Evolutionary conservation across 1,284 basidiomycete genomes (phyloP), one percentile per base, ranked within the genome.

Genomic region (Kwoniella shivajii): DNA sequence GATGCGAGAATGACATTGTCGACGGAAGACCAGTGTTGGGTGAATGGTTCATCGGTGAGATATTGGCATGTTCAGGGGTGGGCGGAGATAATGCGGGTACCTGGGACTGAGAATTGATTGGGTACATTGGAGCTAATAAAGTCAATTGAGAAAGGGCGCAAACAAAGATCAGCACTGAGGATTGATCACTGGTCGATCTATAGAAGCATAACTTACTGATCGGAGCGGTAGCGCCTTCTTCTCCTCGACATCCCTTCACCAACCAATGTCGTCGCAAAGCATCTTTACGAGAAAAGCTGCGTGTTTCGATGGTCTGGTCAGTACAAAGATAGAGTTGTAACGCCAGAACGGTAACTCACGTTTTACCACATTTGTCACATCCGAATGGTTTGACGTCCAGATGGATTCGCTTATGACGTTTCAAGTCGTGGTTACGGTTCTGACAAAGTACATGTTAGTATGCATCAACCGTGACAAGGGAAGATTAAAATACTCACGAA

Each of bases 351-450:
- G 6, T 6, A n/a, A 69, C 71, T 65, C 57, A 73, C 59, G 75
- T 74, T 66, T 79, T 80, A 50, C 76, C 73, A 52, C 78, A 79
- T 61, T 75, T 75, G 50, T 74, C 74, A 51, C 79, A 80, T 7
- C 71, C 71, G 53, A 76, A 79, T 20, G 78, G 78, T 66, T 79
- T 79, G 54, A 78, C 74, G 39, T 68, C 72, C n/a, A 79, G 65
- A 58, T 80, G 78, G 22, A 80, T 80, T 44, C 78, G 66, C 65
- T 77, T 78, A 63, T 79, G 78, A 44, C 78, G 68, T 59, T 79
- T 80, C 54, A 79, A 60, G 62, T 80, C 79, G 57, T 80, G 79
- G 60, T 79, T 79, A 24, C 79, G 77, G 68, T 79, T 80, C 72
- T 75, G 52, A 20, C 18, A 33, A 37, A 36, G 0, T 22, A 29